Base-by-base conservation (phyloP, 2,329 filamentous ascomycete species). In the Fusarium sp. region DNA sequence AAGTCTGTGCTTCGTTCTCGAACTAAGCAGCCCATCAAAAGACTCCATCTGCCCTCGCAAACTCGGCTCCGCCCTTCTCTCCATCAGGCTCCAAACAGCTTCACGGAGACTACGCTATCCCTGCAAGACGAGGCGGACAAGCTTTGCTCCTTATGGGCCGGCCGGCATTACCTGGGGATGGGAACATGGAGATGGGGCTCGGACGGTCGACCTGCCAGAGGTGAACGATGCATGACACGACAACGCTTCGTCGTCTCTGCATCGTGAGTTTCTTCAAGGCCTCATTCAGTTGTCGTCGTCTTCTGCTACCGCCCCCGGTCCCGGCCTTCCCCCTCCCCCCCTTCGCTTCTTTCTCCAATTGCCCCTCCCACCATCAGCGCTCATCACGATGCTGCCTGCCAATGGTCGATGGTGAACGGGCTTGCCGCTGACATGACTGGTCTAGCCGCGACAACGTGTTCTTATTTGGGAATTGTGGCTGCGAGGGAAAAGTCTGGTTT, bases 331-430 rank as follows among this genome's bases (percentile, higher is more conserved):
- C 30, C 58, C 35, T 63, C 60, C 50, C 58, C 58, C 58, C 33
- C 43, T 71, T 57, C 45, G 45, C 54, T 54, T 64, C 43, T 61
- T 43, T 64, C 75, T 66, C 74, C 66, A 71, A 63, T 50, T 66
- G 60, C 74, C 68, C 73, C 75, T 78, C 76, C 68, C 74, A 72
- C 74, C 76, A 71, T 75, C 37, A 67, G 60, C 59, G 61, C 30
- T 63, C 60, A 63, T 70, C 63, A 43, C 60, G 69, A 75, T 74
- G 61, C 61, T 56, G 40, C 68, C 68, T 61, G 58, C 66, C 71
- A 72, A 65, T 67, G 64, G 54, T 50, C 63, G 57, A 70, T 64
- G 43, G 32, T 56, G 40, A 63, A 72, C 65, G 66, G 64, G 38
- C 66, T 68, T 64, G 72, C 64, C 52, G 61, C 66, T 63, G 68